Evolutionary conservation across 2,329 filamentous ascomycete species (phyloP), one percentile per base, ranked within the genome.

Genomic region (Colletotrichum limetticola): DNA sequence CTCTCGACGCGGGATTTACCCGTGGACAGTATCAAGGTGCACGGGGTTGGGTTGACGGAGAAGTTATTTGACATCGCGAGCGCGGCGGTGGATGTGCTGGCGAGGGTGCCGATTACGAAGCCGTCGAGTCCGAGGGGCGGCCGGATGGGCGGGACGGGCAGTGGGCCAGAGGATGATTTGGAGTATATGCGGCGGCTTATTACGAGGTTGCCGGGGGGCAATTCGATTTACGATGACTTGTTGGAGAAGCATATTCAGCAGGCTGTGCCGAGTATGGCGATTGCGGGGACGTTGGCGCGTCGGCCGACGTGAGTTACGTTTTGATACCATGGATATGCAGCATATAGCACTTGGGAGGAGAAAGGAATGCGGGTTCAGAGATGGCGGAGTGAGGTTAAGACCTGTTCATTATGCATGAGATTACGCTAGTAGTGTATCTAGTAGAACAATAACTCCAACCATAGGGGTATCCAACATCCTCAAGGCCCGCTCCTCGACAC

Each of bases 11-110:
- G 81, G 2, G 81, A 84, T 30, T 76, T 86, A 0, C 78, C 82
- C 0, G 74, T 85, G 1, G 79, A 80, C 19, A 83, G 82, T 57
- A 82, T 86, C 66, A 80, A 78, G 24, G 80, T 86, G 0, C 85
- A 86, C 12, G 85, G 85, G 0, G 83, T 84, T 11, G 85, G 85
- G 0, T 74, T 86, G n/a, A 86, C 85, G 0, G 85, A 86, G 68
- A 86, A 86, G 72, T 74, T 86, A 0, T 86, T 85, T 53, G 85
- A 86, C 46, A 80, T 86, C 30, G 84, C 84, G 0, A 86, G 83
- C 0, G 82, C 84, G 0, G 82, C 85, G 1, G 81, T 85, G 1
- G 85, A 86, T 59, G 85, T 86, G 1, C 75, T 86, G 1, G 84
- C 85, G 0, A 80, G 83, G 0, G 80, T 86, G 0, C 85, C 85